phyloP scores from a whole-genome alignment of 441 rosid species.

The Eruca vesicaria region DNA sequence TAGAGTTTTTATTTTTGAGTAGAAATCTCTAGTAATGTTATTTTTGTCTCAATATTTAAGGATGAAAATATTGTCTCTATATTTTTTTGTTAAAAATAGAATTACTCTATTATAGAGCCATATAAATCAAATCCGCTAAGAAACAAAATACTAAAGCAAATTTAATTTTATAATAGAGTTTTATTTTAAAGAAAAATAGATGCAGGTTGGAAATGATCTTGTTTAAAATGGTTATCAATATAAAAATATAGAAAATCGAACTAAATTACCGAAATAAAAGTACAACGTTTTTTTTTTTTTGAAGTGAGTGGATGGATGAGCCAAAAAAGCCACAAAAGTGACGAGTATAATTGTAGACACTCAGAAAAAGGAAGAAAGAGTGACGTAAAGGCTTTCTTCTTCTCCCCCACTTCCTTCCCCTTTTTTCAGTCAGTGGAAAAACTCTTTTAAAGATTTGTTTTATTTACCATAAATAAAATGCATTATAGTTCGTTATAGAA shows the following conservation, averaged over 20 bases:
- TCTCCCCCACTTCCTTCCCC: slow-evolving; percentile 26
- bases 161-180: no score
- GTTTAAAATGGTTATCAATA: neutral
- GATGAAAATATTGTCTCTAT: no score
- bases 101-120: no score
- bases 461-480: neutral
- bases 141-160: no score
- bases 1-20: no score
- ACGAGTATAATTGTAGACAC: slow-evolving; percentile 16
- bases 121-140: no score
- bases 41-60: no score
- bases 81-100: no score
- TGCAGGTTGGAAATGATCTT: no score
- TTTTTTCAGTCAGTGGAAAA: slow-evolving; percentile 17
- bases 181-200: no score
- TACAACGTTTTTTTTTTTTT: neutral
- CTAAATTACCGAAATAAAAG: neutral
- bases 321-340: neutral
- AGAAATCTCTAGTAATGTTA: no score
- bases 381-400: slow-evolving; percentile 13
- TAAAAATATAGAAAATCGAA: neutral
- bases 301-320: neutral
- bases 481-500: neutral
- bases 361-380: slow-evolving; percentile 5
- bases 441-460: neutral